Evolutionary conservation across 768 basidiomycete genomes (phyloP), one percentile per base, ranked within the genome.

Genomic region (Lactarius pseudohatsudake): DNA sequence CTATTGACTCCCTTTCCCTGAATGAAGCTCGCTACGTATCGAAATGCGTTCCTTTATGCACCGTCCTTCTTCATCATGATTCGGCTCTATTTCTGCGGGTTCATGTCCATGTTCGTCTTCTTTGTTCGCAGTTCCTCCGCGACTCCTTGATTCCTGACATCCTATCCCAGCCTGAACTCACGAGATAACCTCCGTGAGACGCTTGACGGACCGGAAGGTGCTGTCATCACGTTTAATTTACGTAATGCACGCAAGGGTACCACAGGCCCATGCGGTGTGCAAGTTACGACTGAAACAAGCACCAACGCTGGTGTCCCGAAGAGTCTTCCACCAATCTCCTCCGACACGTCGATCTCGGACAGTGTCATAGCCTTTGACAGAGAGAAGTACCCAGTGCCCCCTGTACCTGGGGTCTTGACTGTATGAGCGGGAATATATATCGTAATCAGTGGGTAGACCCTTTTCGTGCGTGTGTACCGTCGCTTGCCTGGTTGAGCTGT

Each of bases 61-160:
- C 50, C 61, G 4, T 62, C 40, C 61, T 62, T 55, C 50, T 62
- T 62, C 61, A 55, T 62, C 26, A 55, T 41, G 36, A 15, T 41
- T 16, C 53, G 61, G 6, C 61, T 62, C 18, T 36, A 62, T 55
- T 54, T 55, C 53, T 62, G 50, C 26, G 53, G 16, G 10, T 55
- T 62, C 36, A 55, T 62, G 53, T 50, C 61, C 10, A 62, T 55
- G 61, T 62, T 9, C 53, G 11, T 40, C 34, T 15, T 28, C 26
- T 22, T 50, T 50, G 47, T 50, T 47, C 22, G 22, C 11, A 13
- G 22, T 47, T 13, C 50, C 50, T 15, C 15, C 13, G 50, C 11
- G 50, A 15, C 13, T 4, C 40, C 16, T 3, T 43, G 34, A 40
- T 62, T 38, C 8, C 61, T 55, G 38, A 54, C 22, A 41, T n/a